A percentile compares a stretch with the other conserved stretches of the same genome.
Evolutionary conservation across 2,329 filamentous ascomycete genomes (phyloP).

Genomic region (Fusarium begoniae): DNA sequence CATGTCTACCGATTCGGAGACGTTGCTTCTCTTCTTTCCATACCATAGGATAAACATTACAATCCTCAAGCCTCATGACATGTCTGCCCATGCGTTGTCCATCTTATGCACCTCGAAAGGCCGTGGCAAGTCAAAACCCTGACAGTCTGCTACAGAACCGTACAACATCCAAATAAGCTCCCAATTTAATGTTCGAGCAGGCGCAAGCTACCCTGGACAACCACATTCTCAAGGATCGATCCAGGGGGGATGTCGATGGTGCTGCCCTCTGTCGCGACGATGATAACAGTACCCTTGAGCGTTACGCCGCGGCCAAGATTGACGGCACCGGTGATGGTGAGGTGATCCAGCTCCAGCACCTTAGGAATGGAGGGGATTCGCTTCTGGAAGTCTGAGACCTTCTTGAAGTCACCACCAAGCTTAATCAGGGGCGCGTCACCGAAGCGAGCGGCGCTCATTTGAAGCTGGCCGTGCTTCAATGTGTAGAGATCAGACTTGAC

Average conservation of each 20-base stretch:
- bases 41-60: background rate
- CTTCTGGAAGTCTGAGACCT: conserved; percentile 96
- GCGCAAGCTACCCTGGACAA: conserved; percentile 94
- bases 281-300: conserved; percentile 98
- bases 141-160: background rate
- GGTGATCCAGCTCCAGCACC: conserved; percentile 91
- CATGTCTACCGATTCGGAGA: background rate
- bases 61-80: background rate
- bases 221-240: conserved; percentile 97
- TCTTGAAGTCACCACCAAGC: conserved; percentile 99
- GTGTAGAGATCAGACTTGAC: conserved; percentile 99
- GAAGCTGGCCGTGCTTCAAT: conserved; percentile 96
- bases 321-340: conserved; percentile 97
- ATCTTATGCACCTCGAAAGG: conserved; percentile 11
- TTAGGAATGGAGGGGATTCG: conserved; percentile 88
- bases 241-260: conserved; percentile 98
- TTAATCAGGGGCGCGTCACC: conserved; percentile 98
- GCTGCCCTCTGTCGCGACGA: conserved; percentile 96
- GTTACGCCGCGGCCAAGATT: conserved; percentile 96
- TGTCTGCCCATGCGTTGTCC: background rate
- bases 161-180: conserved; percentile 1
- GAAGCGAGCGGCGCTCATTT: conserved; percentile 96
- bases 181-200: conserved; percentile 69
- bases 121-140: conserved; percentile 10
- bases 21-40: background rate